phyloP scores from a whole-genome alignment of 2,329 filamentous ascomycete species.

The Botrytis medusae region DNA sequence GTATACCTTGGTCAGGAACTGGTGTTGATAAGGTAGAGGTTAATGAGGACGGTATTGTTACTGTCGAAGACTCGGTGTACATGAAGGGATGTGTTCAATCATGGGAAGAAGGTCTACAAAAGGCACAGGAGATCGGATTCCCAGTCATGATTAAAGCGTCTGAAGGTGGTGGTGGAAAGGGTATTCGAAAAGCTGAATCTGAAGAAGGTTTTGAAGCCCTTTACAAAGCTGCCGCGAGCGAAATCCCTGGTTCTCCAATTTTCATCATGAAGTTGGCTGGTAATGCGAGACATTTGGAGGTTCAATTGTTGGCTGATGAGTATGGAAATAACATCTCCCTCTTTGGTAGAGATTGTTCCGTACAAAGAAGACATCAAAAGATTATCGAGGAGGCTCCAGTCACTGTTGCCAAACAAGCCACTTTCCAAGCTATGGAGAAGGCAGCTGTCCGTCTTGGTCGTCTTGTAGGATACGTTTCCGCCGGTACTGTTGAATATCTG shows the following conservation, averaged over 20 bases:
- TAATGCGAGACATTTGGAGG: slow-evolving; percentile 94
- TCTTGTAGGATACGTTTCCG: slow-evolving; percentile 96
- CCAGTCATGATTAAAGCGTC: slow-evolving; percentile 99
- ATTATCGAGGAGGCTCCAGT: slow-evolving; percentile 99
- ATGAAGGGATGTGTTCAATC: slow-evolving; percentile 86
- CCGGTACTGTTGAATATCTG: slow-evolving; percentile 97
- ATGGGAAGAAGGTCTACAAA: slow-evolving; percentile 84
- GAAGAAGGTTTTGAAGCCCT: slow-evolving; percentile 83
- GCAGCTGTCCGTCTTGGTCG: slow-evolving; percentile 91
- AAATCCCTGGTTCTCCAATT: slow-evolving; percentile 97
- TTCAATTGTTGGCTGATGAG: slow-evolving; percentile 95
- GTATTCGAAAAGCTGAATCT: slow-evolving; percentile 89
- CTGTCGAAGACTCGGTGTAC: slow-evolving; percentile 83
- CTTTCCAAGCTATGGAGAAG: slow-evolving; percentile 95
- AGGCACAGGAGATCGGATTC: slow-evolving; percentile 90
- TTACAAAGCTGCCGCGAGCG: slow-evolving; percentile 94
- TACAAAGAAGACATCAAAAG: slow-evolving; percentile 97
- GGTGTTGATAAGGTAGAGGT: slow-evolving; percentile 80
- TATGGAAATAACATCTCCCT: slow-evolving; percentile 99
- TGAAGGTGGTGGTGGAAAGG: slow-evolving; percentile 97
- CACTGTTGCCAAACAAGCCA: slow-evolving; percentile 84
- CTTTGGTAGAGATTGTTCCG: slow-evolving; percentile 97
- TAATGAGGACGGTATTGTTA: slow-evolving; percentile 84
- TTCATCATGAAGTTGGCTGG: slow-evolving; percentile 99
- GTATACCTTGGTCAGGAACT: slow-evolving; percentile 98